Evolutionary conservation across 257 asterid genomes (phyloP).

Genomic region (Gynochthodes officinalis): DNA sequence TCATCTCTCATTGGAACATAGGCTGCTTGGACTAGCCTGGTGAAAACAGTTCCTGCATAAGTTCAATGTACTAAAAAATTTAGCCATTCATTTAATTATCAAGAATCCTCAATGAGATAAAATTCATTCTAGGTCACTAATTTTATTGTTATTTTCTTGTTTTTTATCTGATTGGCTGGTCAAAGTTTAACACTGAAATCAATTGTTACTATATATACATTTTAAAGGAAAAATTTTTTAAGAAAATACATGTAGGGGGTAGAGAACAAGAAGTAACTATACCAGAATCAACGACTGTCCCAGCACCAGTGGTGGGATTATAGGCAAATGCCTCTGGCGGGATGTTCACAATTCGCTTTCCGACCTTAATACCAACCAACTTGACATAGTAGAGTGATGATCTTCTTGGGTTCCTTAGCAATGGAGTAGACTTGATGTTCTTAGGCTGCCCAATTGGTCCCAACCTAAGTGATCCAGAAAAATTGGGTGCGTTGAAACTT

Average conservation of each 20-base stretch:
- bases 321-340: conserved; percentile 56
- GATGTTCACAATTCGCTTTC: conserved; percentile 38
- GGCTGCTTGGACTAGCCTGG: conserved; percentile 71
- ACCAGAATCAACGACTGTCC: conserved; percentile 83
- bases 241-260: no score
- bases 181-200: no score
- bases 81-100: neutral
- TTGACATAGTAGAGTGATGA: conserved; percentile 74
- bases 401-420: conserved; percentile 64
- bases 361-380: conserved; percentile 59
- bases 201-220: no score
- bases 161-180: no score
- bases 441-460: conserved; percentile 74
- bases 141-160: no score
- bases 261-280: neutral
- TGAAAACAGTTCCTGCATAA: conserved; percentile 61
- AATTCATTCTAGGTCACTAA: no score
- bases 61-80: neutral
- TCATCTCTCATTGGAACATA: conserved; percentile 75
- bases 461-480: conserved; percentile 55
- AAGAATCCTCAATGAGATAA: no score
- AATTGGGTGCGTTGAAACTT: conserved; percentile 51
- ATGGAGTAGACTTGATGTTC: conserved; percentile 53
- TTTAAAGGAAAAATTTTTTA: no score
- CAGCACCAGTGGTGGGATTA: conserved; percentile 67